phyloP scores from a whole-genome alignment of 202 grass and related monocot genomes.

The Setaria italica region DNA sequence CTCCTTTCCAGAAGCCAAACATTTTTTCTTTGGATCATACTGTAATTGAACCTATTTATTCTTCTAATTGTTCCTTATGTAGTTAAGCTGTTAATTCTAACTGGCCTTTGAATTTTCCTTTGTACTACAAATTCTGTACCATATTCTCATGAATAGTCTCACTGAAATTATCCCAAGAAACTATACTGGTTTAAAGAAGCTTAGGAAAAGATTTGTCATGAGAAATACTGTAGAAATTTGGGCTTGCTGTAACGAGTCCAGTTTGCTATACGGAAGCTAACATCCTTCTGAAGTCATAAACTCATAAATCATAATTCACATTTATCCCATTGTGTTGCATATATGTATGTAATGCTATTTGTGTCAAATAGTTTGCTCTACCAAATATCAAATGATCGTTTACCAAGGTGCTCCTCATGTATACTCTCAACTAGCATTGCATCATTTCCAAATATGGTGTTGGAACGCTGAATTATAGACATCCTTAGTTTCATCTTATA shows the following conservation, averaged over 20 bases:
- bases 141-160: conserved; percentile 2
- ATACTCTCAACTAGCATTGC: neutral
- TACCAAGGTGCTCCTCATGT: neutral
- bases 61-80: neutral
- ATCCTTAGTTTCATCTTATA: neutral
- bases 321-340: neutral
- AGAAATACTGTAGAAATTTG: neutral
- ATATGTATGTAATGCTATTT: conserved; percentile 5
- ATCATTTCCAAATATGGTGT: conserved; percentile 15
- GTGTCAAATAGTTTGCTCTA: conserved; percentile 7
- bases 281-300: neutral
- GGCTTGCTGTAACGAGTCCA: neutral
- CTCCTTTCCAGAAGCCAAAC: neutral
- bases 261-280: conserved; percentile 10
- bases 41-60: neutral
- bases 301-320: neutral
- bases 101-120: neutral
- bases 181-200: conserved; percentile 8
- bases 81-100: conserved; percentile 27
- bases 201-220: neutral
- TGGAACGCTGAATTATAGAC: neutral
- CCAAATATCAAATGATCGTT: conserved; percentile 27
- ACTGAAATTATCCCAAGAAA: conserved; percentile 8
- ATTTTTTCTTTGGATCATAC: neutral
- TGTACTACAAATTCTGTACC: neutral